Base-by-base conservation (phyloP, 768 basidiomycete genomes). In the Polyporus arcularius region DNA sequence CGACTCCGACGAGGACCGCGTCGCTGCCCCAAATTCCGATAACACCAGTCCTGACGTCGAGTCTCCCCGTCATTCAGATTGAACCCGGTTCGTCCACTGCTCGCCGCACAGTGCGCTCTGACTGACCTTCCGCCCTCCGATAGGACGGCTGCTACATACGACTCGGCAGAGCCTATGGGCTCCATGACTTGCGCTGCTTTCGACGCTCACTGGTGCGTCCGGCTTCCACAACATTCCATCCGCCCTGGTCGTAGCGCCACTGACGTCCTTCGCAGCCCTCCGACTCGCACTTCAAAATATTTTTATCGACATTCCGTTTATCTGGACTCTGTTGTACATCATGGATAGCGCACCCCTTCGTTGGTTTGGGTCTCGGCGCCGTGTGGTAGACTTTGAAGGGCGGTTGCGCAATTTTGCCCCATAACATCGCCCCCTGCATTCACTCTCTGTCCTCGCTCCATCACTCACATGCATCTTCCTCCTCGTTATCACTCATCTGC, bases 201-300 rank as follows among this genome's bases (percentile, higher is more conserved):
- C 28, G 21, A 48, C 26, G 46, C 46, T 48, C 46, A 48, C 21
- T 18, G 46, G 46, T 48, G 9, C 46, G 46, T 57, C 41, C 28
- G 51, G 35, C 38, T 16, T 52, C 32, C 35, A 6, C 42, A 14
- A 26, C 21, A 1, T 26, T 26, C 21, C 21, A 26, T 26, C 10
- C 46, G 8, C 46, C 26, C 26, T 7, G 8, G 12, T 28, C 10
- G 46, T 2, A 18, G 10, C 5, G 21, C 18, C 39, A 28, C 53
- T 54, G 39, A 54, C 26, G 26, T 28, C 40, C 14, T 39, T 15
- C 32, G 43, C 38, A 40, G 40, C 18, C 16, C 30, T 42, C 21
- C 46, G 32, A 31, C 39, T n/a, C 38, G 12, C 41, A 16, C 47
- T n/a, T 56, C 46, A 57, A 57, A 43, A 32, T 58, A 58, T 58